A percentile compares a stretch with the other conserved stretches of the same genome.
Conservation (phyloP, 2,329 filamentous ascomycete species). For the Alternaria triticimaculans region DNA sequence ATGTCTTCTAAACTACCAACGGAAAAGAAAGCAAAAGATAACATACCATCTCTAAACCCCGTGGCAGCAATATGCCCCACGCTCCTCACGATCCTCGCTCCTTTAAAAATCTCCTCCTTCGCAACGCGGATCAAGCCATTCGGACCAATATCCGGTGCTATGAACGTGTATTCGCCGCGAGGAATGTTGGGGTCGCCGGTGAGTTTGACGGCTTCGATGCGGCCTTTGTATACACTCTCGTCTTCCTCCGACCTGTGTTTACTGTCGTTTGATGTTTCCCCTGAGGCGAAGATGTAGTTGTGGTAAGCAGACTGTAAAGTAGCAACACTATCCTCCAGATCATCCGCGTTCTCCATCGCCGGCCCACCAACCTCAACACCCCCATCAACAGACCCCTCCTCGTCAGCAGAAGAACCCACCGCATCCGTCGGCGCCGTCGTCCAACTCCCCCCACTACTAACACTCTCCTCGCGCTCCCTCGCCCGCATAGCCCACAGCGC, state of each 20-base stretch:
- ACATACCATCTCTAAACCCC: conserved; percentile 72
- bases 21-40: too few species aligned
- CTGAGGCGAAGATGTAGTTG: neutral
- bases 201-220: conserved; percentile 84
- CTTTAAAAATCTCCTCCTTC: conserved; percentile 72
- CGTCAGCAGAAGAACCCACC: conserved; percentile 1
- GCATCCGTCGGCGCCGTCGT: conserved; percentile 37
- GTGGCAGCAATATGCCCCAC: conserved; percentile 77
- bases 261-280: neutral
- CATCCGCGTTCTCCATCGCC: conserved; percentile 16
- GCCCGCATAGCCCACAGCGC: conserved; percentile 38
- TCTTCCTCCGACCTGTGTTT: neutral
- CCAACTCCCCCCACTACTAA: conserved; percentile 41
- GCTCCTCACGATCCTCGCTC: conserved; percentile 74
- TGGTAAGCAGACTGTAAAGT: conserved; percentile 27
- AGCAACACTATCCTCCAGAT: conserved; percentile 52
- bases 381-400: neutral
- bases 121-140: conserved; percentile 69
- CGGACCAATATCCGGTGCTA: conserved; percentile 76
- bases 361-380: neutral
- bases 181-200: conserved; percentile 93
- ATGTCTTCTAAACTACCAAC: too few species aligned
- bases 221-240: conserved; percentile 63
- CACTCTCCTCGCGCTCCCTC: conserved; percentile 35
- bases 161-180: conserved; percentile 82